Base-by-base conservation (phyloP, 1,139 yeast genomes). In the Saccharomycopsis hybrid region DNA sequence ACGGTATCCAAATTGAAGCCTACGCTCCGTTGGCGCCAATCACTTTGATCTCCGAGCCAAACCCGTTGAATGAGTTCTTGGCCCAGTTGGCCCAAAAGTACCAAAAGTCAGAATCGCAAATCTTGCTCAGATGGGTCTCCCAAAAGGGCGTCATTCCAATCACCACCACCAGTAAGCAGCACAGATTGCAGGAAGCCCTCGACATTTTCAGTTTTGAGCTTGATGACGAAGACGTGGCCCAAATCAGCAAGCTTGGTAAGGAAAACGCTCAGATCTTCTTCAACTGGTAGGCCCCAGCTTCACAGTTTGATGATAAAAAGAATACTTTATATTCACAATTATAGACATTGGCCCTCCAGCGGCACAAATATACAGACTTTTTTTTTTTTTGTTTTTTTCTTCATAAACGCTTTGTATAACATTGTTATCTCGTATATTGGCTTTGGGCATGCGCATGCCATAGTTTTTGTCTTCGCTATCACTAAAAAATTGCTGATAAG, bases 81-180 rank as follows among this genome's bases (percentile, higher is more conserved):
- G 65, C 70, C 0, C 63, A 71, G 48, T 64, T 87, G 53, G 67
- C 79, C 18, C 58, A 62, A 18, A 82, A 83, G 59, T 81, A 85
- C 60, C 60, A 60, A 35, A 80, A 74, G 58, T 70, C 86, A 8
- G 70, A 73, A 31, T 77, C 83, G 18, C 88, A 83, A 62, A 67
- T 87, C 44, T 67, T 85, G 51, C 70, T 87, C 54, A 73, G 86
- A 60, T 87, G 89, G 83, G 79, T 80, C 5, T 68, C 76, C 47
- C 82, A 82, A 59, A 73, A 68, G 49, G 83, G 80, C 5, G 73
- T 85, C 29, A 63, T 86, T 44, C 92, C 95, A 9, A 70, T 86
- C 36, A 85, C 95, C 28, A 85, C 95, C 1, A 77, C 88, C 25
- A 72, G 83, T 4, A 79, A 82, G 57, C 66, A 65, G 25, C 74